Conservation (phyloP, 441 rosid species). For the Mallotus japonicus region DNA sequence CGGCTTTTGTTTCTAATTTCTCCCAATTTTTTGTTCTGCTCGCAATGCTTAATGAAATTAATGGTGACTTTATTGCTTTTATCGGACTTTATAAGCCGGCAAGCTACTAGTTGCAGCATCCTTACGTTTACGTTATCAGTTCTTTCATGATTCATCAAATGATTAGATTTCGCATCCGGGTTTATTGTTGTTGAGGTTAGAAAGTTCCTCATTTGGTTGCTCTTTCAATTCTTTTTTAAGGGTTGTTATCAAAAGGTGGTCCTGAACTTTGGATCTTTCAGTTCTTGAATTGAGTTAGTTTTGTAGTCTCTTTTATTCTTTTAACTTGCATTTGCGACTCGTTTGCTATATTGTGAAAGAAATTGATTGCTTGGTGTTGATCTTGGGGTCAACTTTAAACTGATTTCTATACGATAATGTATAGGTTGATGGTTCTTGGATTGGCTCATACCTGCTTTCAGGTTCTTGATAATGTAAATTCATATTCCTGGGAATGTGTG, state of each 20-base stretch:
- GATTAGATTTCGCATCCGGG: conserved; percentile 20
- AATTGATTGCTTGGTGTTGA: conserved; percentile 10
- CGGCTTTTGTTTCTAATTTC: conserved; percentile 11
- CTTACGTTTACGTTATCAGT: conserved; percentile 4
- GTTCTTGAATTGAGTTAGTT: conserved; percentile 22
- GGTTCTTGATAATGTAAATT: conserved; percentile 15
- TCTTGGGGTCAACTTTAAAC: conserved; percentile 10
- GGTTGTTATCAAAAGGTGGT: conserved; percentile 12
- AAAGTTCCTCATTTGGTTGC: conserved; percentile 16
- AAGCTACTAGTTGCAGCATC: conserved; percentile 3
- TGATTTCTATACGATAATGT: conserved; percentile 10
- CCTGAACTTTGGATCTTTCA: conserved; percentile 9
- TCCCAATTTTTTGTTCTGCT: conserved; percentile 2
- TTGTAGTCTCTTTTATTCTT: conserved; percentile 7
- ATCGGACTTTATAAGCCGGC: background rate
- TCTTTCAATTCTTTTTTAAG: conserved; percentile 9
- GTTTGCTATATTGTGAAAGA: conserved; percentile 6
- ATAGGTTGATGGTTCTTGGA: conserved; percentile 17
- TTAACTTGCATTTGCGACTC: background rate
- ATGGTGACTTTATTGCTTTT: conserved; percentile 13
- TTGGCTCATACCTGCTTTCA: conserved; percentile 18
- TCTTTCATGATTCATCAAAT: background rate
- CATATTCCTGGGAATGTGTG: conserved; percentile 16
- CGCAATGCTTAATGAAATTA: conserved; percentile 1
- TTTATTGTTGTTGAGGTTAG: conserved; percentile 23